Evolutionary conservation across 2,329 filamentous ascomycete genomes (phyloP), one percentile per base, ranked within the genome.

Genomic region (Graphilbum sp.): DNA sequence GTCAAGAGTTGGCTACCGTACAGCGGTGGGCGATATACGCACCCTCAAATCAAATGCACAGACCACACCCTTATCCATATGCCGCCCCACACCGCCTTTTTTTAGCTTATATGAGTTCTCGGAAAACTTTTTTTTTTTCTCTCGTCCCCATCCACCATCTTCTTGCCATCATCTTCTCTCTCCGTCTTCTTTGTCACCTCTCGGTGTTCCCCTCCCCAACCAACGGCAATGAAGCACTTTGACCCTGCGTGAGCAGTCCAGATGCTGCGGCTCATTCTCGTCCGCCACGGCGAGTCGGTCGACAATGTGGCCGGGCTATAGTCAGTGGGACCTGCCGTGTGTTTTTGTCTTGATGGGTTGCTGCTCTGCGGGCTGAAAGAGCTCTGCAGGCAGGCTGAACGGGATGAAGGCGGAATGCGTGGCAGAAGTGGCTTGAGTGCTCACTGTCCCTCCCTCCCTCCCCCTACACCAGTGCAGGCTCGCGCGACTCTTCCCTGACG

Each of bases 231-330:
- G n/a, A n/a, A n/a, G n/a, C 23, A 25, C 23, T 25, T 25, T 25
- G 23, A 25, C n/a, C n/a, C n/a, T n/a, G n/a, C n/a, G n/a, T n/a
- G n/a, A n/a, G n/a, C n/a, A n/a, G n/a, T n/a, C n/a, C n/a, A n/a
- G 23, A 25, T 25, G 23, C 23, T 79, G 70, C 68, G 66, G 51
- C 56, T 94, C 39, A 75, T 86, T 50, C 67, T 94, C 49, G 74
- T 93, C 50, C 77, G 86, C 40, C 86, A 94, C 64, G 86, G 79
- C 52, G 86, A 94, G 61, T 88, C 84, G 15, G 81, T 92, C 46
- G 82, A 94, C 59, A 94, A 94, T 55, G 79, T 90, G 41, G 79
- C 79, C 31, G 71, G 76, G 39, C 59, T 83, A 42, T 87, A 81
- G 79, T 83, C 37, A 46, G 45, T 47, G 27, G 35, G 34, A 5